Evolutionary conservation across 352 stramenopile species (phyloP), one percentile per base, ranked within the genome.

Genomic region (Thalassiosira mediterranea): DNA sequence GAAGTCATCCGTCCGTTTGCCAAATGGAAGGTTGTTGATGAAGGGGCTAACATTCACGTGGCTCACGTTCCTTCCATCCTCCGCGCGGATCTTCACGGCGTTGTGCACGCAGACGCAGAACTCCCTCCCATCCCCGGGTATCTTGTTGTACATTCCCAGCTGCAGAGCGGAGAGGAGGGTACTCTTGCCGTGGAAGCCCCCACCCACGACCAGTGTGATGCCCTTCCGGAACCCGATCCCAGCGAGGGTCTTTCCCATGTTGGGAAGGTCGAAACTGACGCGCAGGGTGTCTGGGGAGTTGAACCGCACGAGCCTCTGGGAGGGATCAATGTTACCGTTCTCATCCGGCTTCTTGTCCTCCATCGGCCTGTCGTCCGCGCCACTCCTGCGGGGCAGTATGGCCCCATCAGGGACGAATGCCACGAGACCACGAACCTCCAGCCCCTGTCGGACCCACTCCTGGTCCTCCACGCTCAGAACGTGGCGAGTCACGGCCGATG

Each of bases 181-280:
- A 53, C 94, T 97, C 83, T 99, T 99, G 49, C 96, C 96, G 77
- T 99, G 96, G 86, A 98, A 99, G 8, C 96, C 96, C 47, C 96
- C 96, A 17, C 96, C 96, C 17, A 98, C 96, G 74, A 99, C 97
- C 11, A 98, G 86, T 7, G 95, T 97, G 4, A 99, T 94, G 11
- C 96, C 96, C 4, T 90, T 87, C 4, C 91, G 94, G 47, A 99
- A 95, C 0, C 95, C 96, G 94, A 98, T 98, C 7, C 96, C 96
- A 1, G 78, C 93, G 40, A 98, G 84, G 0, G 76, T 83, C 28
- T 75, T 72, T 25, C 65, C 71, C 23, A 75, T 68, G 74, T 97
- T 96, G 0, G 94, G 95, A 52, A 99, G 79, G 32, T 81, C 91
- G 73, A 98, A 97, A 26, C 82, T 90, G 54, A 87, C 78, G 48